Evolutionary conservation across 78 protist genomes (phyloP), one percentile per base, ranked within the genome.

Genomic region (Polysphondylium violaceum): DNA sequence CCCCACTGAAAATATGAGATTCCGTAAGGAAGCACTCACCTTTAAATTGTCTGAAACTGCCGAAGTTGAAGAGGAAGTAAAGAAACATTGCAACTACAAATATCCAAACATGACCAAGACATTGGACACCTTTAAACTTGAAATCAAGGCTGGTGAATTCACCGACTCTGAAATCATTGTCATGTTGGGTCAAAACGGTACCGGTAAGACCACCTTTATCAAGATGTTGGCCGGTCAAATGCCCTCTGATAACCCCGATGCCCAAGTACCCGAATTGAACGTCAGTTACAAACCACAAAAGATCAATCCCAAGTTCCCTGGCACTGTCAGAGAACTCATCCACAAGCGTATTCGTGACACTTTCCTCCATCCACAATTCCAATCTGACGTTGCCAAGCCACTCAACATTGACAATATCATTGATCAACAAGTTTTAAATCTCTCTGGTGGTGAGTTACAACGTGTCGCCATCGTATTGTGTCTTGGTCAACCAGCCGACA

Each of bases 371-470:
- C 99, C 99, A 35, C 99, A 98, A 87, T 99, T 99, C 97, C 21
- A 17, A 3, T 44, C 98, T 6, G 99, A 99, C 56, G 99, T 99
- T 75, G 29, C 94, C 68, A 98, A 98, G 95, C 99, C 99, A 41
- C 53, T 99, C 50, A 44, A 65, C 69, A 60, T 98, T 31, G 99
- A 98, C 41, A 67, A 23, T 44, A 65, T 99, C 51, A 51, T 95
- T 38, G 99, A 99, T 86, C 94, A 95, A 41, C 87, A 72, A 53
- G 97, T 95, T 17, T 72, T 56, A 58, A 74, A 86, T 76, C 95
- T 99, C 31, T 99, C 99, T 33, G 99, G 99, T 12, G 99, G 99
- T 58, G 99, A 99, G 95, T 94, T 99, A 76, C 99, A 99, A 89
- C 98, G 99, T 35, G 99, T 99, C 19, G 99, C 99, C 35, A 21